Base-by-base conservation (phyloP, 1,284 basidiomycete genomes). In the Moesziomyces antarcticus region DNA sequence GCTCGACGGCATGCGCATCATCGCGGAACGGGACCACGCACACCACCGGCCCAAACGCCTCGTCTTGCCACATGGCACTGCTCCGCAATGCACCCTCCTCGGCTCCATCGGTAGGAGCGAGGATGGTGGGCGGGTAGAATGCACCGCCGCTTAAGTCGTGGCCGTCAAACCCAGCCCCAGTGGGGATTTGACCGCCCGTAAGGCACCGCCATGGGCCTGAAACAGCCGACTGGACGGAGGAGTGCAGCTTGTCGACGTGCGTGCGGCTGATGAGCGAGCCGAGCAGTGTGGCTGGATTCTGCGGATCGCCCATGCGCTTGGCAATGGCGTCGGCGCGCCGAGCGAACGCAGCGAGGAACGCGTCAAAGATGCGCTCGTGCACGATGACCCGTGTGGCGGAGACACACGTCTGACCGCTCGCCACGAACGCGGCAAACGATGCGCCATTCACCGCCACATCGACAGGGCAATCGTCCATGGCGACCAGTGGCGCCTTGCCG, bases 361-460 rank as follows among this genome's bases (percentile, higher is more conserved):
- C 81, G 47, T 91, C 88, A 73, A 91, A 91, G 52, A 93, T 87
- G 10, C 82, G 82, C 43, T 89, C 88, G 40, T 70, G 66, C n/a
- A 70, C 56, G 20, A 63, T 11, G 44, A 71, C 53, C 18, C 69
- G 45, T 8, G 66, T 71, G 2, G 67, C 57, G n/a, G 69, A 58
- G 11, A 73, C 69, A 43, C 69, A 73, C 24, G 68, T 71, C 85
- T 93, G 92, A 2, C 92, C 92, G 35, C 92, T 92, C 1, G 92
- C 92, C 41, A 93, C 86, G 75, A 93, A 93, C 1, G 90, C 88
- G n/a, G 92, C 90, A 80, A 93, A 93, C 2, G 91, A 90, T 3
- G 88, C 88, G 16, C 92, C 92, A 73, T 92, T 92, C 18, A 91
- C 90, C 1, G 92, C 90, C 35, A 88, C 87, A 37, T 85, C 76